Base-by-base conservation (phyloP, 495 filamentous ascomycete species). In the Xylaria intraflava region DNA sequence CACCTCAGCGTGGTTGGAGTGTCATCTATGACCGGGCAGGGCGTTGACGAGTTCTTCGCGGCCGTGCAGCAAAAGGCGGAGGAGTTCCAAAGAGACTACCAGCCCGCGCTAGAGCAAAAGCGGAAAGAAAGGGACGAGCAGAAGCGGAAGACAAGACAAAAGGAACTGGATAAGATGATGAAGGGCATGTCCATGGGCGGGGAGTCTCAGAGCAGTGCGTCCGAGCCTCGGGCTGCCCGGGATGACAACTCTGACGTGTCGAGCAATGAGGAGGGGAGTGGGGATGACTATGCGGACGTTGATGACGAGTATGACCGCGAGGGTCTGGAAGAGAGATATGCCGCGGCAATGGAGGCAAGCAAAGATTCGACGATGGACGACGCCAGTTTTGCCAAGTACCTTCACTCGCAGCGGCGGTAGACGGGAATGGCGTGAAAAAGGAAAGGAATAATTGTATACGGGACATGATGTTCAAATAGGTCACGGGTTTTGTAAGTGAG, bases 1-100 rank as follows among this genome's bases (percentile, higher is more conserved):
- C 89, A 96, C 62, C 74, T 99, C 9, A 92, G 82, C 66, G 83
- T 99, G 16, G 90, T 97, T 0, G 90, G 86, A 5, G 93, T 99
- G 10, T 93, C 88, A 56, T 87, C 90, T 17, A 90, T 96, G 83
- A 92, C 90, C 0, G 93, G 93, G 9, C 82, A 86, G 2, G 94
- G 93, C 6, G 81, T 99, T 41, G 86, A 91, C 33, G 88, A 91
- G 33, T 99, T 99, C 70, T 95, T 99, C 66, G 77, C 83, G 24
- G 89, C 89, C 0, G 93, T 98, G 0, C 70, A 84, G 53, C 80
- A 83, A 51, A 98, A 98, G 72, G 83, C 85, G 8, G 76, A 86
- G 49, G 94, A 99, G 68, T 99, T 96, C 61, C 83, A 87, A 68
- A 74, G 80, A 24, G 93, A 97, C 61, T 99, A 99, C 67, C 84